These are phyloP conservation scores for Aspergillus aculeatinus DNA, from an alignment of 2,329 filamentous ascomycete species.

Conservation along the genomic window DNA sequence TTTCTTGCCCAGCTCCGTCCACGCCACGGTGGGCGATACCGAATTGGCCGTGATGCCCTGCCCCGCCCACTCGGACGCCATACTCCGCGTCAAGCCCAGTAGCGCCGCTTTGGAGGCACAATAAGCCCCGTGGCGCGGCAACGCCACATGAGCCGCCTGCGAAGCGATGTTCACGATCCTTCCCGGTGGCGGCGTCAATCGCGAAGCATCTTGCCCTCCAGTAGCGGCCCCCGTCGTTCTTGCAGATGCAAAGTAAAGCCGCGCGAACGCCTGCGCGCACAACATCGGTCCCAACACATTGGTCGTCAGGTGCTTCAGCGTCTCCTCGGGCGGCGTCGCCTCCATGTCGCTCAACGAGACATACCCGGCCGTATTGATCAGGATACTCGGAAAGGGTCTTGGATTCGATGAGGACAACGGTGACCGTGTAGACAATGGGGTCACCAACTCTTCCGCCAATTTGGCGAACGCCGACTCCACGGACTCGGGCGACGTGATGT, in stretches of 20 bases:
- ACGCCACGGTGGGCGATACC: slow-evolving; percentile 48
- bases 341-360: slow-evolving; percentile 49
- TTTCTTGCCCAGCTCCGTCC: slow-evolving; percentile 48
- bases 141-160: slow-evolving; percentile 49
- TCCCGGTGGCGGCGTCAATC: slow-evolving; percentile 31
- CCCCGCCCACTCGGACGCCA: slow-evolving; percentile 50
- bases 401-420: slow-evolving; percentile 12
- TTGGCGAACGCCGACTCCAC: slow-evolving; percentile 46
- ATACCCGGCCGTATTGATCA: slow-evolving; percentile 47
- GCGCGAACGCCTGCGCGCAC: slow-evolving; percentile 48
- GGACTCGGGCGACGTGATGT: slow-evolving; percentile 49
- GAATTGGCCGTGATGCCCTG: slow-evolving; percentile 49
- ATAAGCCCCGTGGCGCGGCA: slow-evolving; percentile 48
- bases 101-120: slow-evolving; percentile 51
- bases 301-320: slow-evolving; percentile 44
- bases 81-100: slow-evolving; percentile 45
- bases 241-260: slow-evolving; percentile 34
- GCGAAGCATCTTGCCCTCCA: neutral
- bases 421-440: slow-evolving; percentile 9
- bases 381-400: slow-evolving; percentile 37
- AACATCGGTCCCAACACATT: slow-evolving; percentile 49
- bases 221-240: too few species aligned
- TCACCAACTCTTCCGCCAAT: slow-evolving; percentile 30
- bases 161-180: slow-evolving; percentile 50
- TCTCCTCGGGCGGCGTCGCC: slow-evolving; percentile 44